These are phyloP conservation scores for Naganishia friedmannii DNA, from an alignment of 768 basidiomycete genomes.

Conservation along the genomic window DNA sequence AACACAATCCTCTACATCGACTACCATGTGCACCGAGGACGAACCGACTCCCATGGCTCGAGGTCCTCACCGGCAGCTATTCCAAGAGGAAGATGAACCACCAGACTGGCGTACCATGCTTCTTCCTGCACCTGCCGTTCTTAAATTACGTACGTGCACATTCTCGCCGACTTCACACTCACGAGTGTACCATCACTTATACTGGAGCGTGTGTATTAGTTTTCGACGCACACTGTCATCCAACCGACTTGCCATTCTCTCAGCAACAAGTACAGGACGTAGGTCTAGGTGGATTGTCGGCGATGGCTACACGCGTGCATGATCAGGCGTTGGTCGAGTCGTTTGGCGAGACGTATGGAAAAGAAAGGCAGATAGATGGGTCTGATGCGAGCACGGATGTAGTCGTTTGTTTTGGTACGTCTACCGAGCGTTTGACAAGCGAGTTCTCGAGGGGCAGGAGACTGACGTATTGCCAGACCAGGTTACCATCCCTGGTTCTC, in stretches of 20 bases:
- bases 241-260: conserved; percentile 67
- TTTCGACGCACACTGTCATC: conserved; percentile 87
- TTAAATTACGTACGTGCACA: conserved; percentile 17
- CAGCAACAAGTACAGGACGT: conserved; percentile 60
- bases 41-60: too few species aligned
- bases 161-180: neutral
- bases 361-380: conserved; percentile 49
- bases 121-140: conserved; percentile 22
- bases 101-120: conserved; percentile 31
- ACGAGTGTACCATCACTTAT: neutral
- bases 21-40: too few species aligned
- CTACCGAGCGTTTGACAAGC: neutral
- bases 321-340: conserved; percentile 72
- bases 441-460: neutral
- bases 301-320: conserved; percentile 62
- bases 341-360: conserved; percentile 59
- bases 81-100: conserved; percentile 20
- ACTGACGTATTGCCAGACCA: conserved; percentile 41
- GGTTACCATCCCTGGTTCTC: conserved; percentile 95
- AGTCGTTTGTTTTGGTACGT: conserved; percentile 83
- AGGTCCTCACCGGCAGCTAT: neutral
- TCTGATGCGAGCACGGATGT: conserved; percentile 46
- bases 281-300: conserved; percentile 65
- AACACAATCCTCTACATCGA: too few species aligned
- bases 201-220: conserved; percentile 49